phyloP scores from a whole-genome alignment of 805 yeast genomes.

The Monosporozyma aquatica region DNA sequence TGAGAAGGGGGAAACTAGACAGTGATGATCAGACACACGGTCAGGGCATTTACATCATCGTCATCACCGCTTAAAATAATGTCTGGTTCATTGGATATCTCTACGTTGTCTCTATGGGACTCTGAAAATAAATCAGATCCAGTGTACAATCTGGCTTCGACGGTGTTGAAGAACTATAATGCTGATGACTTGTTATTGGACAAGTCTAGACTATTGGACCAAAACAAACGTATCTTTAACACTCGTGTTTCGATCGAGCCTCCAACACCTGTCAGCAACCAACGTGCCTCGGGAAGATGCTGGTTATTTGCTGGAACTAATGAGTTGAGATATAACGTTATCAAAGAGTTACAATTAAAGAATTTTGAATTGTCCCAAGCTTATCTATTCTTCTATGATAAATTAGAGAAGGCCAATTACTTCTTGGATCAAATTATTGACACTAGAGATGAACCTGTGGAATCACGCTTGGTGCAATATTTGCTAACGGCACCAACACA shows the following conservation, averaged over 20 bases:
- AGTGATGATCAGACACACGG: too few species aligned
- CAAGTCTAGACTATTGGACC: slow-evolving; percentile 16
- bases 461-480: slow-evolving; percentile 60
- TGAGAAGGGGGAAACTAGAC: too few species aligned
- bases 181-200: slow-evolving; percentile 30
- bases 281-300: slow-evolving; percentile 71
- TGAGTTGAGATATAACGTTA: slow-evolving; percentile 54
- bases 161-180: slow-evolving; percentile 29
- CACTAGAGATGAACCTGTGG: slow-evolving; percentile 56
- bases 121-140: slow-evolving; percentile 22
- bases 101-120: slow-evolving; percentile 15
- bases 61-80: too few species aligned
- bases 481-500: slow-evolving; percentile 55
- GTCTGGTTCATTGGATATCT: not conserved
- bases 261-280: slow-evolving; percentile 58
- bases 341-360: slow-evolving; percentile 52
- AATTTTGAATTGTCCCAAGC: slow-evolving; percentile 70
- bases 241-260: slow-evolving; percentile 31
- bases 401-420: slow-evolving; percentile 74
- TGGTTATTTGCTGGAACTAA: slow-evolving; percentile 86
- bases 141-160: slow-evolving; percentile 28
- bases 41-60: too few species aligned
- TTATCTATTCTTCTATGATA: slow-evolving; percentile 75
- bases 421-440: slow-evolving; percentile 70
- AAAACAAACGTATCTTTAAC: slow-evolving; percentile 26